These are phyloP conservation scores for Litchi chinensis DNA, from an alignment of 345 rosid species.

Conservation along the genomic window DNA sequence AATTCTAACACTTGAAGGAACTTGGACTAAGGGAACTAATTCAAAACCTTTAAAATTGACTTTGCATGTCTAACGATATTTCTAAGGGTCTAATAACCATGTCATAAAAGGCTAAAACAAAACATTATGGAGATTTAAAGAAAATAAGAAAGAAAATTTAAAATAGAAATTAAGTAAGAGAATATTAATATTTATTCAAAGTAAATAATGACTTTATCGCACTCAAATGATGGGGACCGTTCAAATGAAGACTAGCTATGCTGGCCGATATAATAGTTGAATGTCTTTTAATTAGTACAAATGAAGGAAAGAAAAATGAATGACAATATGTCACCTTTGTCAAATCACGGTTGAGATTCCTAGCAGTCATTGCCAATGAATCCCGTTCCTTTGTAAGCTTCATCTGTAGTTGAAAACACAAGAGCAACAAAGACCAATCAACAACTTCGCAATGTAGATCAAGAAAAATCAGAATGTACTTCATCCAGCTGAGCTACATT, in stretches of 20 bases:
- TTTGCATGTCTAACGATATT: not conserved
- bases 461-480: not conserved
- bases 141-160: no score
- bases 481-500: not conserved
- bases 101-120: not conserved
- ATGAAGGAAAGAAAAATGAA: not conserved
- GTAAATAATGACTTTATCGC: not conserved
- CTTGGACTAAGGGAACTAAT: not conserved
- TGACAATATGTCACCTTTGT: slow-evolving; percentile 53
- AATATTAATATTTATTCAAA: not conserved
- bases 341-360: slow-evolving; percentile 84
- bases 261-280: not conserved
- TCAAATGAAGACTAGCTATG: not conserved
- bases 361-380: slow-evolving; percentile 66
- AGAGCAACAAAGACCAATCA: slow-evolving; percentile 18
- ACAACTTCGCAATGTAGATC: not conserved
- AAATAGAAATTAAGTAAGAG: not conserved
- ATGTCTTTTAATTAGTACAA: not conserved
- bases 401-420: slow-evolving; percentile 44
- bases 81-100: not conserved
- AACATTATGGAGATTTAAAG: not conserved
- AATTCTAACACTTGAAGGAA: not conserved
- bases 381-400: slow-evolving; percentile 78
- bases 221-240: not conserved
- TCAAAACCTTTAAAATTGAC: not conserved